Base-by-base conservation (phyloP, 257 asterid genomes). In the Plantago major region DNA sequence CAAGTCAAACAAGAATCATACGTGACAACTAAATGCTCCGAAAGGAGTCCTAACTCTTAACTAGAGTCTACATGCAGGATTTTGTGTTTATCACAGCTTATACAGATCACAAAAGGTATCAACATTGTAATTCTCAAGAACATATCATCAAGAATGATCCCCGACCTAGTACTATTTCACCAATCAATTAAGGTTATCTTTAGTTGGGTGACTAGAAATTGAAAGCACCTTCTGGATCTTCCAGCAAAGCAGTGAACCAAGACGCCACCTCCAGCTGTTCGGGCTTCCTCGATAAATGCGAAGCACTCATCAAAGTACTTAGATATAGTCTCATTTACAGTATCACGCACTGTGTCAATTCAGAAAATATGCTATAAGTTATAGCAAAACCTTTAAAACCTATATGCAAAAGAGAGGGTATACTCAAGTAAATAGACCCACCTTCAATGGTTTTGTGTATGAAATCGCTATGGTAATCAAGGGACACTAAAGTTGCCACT, bases 241-340 rank as follows among this genome's bases (percentile, higher is more conserved):
- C 98, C 98, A 53, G 75, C 86, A 69, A 75, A 79, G 81, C 98
- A 92, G 74, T 92, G 98, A 62, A 88, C 92, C 63, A 92, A 74
- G 33, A 86, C 86, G 10, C 87, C 78, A 37, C 96, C 95, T 56
- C 89, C 90, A 18, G 49, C 54, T 49, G 68, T 63, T 81, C 80
- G 83, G 52, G 94, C 94, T 77, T 78, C 94, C 46, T 88, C 95
- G 45, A 91, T 88, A 79, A 82, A 91, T 9, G 79, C 66, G 44
- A 88, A 84, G 82, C 95, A 86, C 63, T 82, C 98, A 2, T 84
- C 77, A 65, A 91, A 84, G 78, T 66, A 78, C 64, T 69, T 78
- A 11, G 84, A 78, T 52, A 92, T 72, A 17, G 42, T 64, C 52
- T 54, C 77, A 63, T 74, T 80, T 75, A 43, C 82, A 73, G 79